These are phyloP conservation scores for Avena atlantica DNA, from an alignment of 176 grass and related monocot species.

Conservation along the genomic window DNA sequence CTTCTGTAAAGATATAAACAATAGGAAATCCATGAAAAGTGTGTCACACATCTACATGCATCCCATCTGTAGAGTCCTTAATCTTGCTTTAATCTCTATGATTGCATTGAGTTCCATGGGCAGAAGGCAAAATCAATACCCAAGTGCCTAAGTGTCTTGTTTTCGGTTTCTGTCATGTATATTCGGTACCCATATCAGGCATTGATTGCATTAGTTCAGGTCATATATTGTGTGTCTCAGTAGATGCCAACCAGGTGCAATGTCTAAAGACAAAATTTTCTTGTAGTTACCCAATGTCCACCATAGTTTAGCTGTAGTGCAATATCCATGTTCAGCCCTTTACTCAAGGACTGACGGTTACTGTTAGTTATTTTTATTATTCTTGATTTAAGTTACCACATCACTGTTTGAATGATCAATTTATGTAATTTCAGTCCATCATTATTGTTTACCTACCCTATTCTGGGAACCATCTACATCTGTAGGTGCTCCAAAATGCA, in stretches of 20 bases:
- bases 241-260: conserved; percentile 6
- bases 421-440: not conserved
- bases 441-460: not conserved
- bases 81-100: not conserved
- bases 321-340: not conserved
- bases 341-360: not conserved
- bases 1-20: conserved; percentile 25
- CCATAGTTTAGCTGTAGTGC: not conserved
- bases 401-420: not conserved
- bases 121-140: not conserved
- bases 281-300: not conserved
- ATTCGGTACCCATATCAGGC: not conserved
- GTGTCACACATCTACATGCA: not conserved
- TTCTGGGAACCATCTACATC: conserved; percentile 15
- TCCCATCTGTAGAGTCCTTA: not conserved
- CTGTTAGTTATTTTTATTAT: not conserved
- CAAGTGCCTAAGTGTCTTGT: not conserved
- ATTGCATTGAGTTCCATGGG: conserved; percentile 1
- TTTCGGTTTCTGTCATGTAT: not conserved
- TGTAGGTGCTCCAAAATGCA: conserved; percentile 70
- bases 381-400: not conserved
- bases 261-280: not conserved
- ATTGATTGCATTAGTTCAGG: not conserved
- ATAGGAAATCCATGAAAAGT: not conserved
- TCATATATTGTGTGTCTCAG: not conserved